Base-by-base conservation (phyloP, 106 monocot species). In the Ottelia alismoides region DNA sequence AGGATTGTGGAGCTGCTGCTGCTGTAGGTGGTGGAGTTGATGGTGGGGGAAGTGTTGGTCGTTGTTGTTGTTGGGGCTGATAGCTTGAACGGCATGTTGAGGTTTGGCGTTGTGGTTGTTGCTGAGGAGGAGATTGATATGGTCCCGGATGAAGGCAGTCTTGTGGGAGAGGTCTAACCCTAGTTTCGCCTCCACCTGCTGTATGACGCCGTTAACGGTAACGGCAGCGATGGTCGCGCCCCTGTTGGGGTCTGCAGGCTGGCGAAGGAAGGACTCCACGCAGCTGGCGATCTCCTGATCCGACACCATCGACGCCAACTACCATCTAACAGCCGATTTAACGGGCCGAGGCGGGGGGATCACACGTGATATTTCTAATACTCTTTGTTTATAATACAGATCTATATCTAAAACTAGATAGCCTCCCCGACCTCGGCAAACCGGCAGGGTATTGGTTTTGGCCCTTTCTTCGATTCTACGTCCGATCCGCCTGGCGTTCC, bases 141-240 rank as follows among this genome's bases (percentile, higher is more conserved):
- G 81, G 57, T 85, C 73, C 17, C 82, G 75, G 52, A 92, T 85
- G 71, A 92, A 85, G 27, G 56, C 63, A 17, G 81, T 68, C 70
- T 92, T 85, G 82, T 78, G 85, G 56, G 92, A 82, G 68, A 92
- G 85, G 61, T 92, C 92, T 27, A 85, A 43, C 65, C 92, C 85
- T 47, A 85, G 68, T 47, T 74, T 75, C 22, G 78, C 73, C 68
- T 85, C 85, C 11, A 92, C 68, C 57, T 92, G 74, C 30, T 72
- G 81, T 45, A 85, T 78, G 16, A 85, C 78, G 63, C 65, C 75
- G 64, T 27, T 56, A 23, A 85, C 64, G 58, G 71, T 76, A 49
- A 54, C 50, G 58, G 28, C 27, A 60, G 63, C 64, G n/a, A n/a
- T n/a, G n/a, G n/a, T n/a, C 10, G 48, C 30, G 56, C 55, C 45